Evolutionary conservation across 495 filamentous ascomycete species (phyloP), one percentile per base, ranked within the genome.

Genomic region (Chaetomium tenue): DNA sequence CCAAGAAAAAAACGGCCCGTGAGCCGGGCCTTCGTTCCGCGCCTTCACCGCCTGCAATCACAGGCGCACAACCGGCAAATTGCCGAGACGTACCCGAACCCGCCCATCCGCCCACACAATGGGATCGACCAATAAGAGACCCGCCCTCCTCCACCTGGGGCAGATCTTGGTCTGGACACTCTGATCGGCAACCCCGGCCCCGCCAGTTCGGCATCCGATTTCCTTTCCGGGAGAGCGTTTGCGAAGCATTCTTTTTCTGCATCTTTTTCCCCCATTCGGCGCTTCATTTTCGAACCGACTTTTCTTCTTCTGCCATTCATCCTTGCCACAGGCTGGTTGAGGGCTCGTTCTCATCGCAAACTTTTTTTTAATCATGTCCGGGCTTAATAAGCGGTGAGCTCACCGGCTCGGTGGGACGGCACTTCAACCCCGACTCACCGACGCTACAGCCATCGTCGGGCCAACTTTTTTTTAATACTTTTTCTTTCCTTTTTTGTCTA

Each of bases 31-130:
- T 30, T 33, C 52, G 18, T 40, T 30, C 54, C 30, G 33, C 16
- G 9, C 26, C 25, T 37, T 59, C 57, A 59, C 57, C 57, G 57
- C 57, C 57, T 58, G 39, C 18, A n/a, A 15, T 30, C 12, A 11
- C 44, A 13, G 6, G 11, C 39, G 58, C 58, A 39, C 42, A 44
- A 15, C 40, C 40, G 40, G 16, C 40, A 44, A 44, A 44, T 44
- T 44, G 40, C 40, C 40, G 40, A 44, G 40, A 44, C 40, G 13
- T 11, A 44, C 16, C 40, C 40, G 16, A 18, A 18, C 40, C 40
- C 40, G 40, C 40, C 44, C 44, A 20, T 26, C 13, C 16, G 30
- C 3, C 23, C 37, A 33, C 56, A 8, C 37, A 25, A 42, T 11
- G 4, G 23, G 50, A 13, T 28, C 22, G 22, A 16, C 50, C 50